phyloP scores from a whole-genome alignment of 495 filamentous ascomycete species.

The Penicillium longicatenatum region DNA sequence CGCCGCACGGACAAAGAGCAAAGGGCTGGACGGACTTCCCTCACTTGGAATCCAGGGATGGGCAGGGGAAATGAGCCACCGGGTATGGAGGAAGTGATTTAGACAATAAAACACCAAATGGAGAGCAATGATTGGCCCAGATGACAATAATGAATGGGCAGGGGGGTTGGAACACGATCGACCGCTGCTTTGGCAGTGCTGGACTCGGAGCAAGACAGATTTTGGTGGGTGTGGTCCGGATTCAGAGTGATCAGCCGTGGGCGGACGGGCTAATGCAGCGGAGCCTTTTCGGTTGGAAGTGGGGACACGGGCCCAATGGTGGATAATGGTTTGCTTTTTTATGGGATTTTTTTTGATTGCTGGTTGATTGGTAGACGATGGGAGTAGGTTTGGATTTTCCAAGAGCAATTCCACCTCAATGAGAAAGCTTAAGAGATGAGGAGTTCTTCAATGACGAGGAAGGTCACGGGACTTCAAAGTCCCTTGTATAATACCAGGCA shows the following conservation, averaged over 20 bases:
- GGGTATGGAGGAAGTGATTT: slow-evolving; percentile 16
- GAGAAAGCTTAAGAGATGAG: background rate
- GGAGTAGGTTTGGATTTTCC: background rate
- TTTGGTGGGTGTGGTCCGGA: slow-evolving; percentile 33
- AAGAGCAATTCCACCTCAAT: background rate
- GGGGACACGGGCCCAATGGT: slow-evolving; percentile 24
- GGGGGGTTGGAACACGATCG: slow-evolving; percentile 27
- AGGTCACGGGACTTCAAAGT: background rate
- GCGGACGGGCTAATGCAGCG: slow-evolving; percentile 38
- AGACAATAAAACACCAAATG: slow-evolving; percentile 6
- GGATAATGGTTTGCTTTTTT: slow-evolving; percentile 8
- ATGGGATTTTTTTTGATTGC: background rate
- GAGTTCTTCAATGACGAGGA: background rate
- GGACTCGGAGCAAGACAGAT: slow-evolving; percentile 31
- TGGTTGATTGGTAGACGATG: background rate
- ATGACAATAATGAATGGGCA: slow-evolving; percentile 7
- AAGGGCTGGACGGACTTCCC: slow-evolving; percentile 4
- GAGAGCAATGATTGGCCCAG: slow-evolving; percentile 26
- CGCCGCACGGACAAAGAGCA: slow-evolving; percentile 27
- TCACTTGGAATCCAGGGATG: slow-evolving; percentile 34
- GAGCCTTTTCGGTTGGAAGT: slow-evolving; percentile 28
- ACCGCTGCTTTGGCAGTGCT: slow-evolving; percentile 19
- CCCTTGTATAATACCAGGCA: background rate
- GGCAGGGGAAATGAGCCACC: slow-evolving; percentile 8
- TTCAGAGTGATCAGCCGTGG: slow-evolving; percentile 40